Evolutionary conservation across 257 asterid genomes (phyloP), one percentile per base, ranked within the genome.

Genomic region (Linderniella brevidens): DNA sequence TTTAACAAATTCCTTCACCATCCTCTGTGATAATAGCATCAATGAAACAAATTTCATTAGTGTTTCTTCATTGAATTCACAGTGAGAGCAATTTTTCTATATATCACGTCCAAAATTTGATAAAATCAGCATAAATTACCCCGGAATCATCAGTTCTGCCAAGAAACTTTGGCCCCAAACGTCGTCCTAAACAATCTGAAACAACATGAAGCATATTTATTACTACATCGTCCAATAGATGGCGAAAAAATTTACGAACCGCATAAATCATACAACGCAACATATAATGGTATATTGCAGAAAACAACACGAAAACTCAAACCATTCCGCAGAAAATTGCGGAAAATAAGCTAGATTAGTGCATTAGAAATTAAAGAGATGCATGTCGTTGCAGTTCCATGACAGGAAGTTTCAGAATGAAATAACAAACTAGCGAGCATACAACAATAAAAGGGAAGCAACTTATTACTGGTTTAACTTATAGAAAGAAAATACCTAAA

Each of bases 181-280:
- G 72, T 51, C 96, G 81, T 53, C 96, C 96, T 69, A 90, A 72
- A 71, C 99, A 90, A 75, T 82, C 99, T 90, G 87, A 64, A 70
- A 72, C 37, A 43, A 49, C 37, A 29, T 44, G 54, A 58, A 55
- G 32, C 17, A 57, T 58, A 63, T 38, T 47, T 46, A 39, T 39
- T 10, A 10, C 13, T 2, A 10, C 15, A 10, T 39, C 1, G 9
- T 10, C 15, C 43, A 39, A 39, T 39, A 39, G 3, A 13, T 10
- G 9, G 13, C 43, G 15, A 3, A 3, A 10, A 39, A 39, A n/a
- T n/a, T n/a, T n/a, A n/a, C n/a, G n/a, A n/a, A 13, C 15, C 15
- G 43, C 4, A 39, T n/a, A n/a, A n/a, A n/a, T n/a, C n/a, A n/a
- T 39, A 39, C 15, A 11, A 25, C 32, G 32, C 6, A 25, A 25